Percentiles rank a stretch among this genome's conserved stretches.
Conservation (phyloP, 2,329 filamentous ascomycete genomes). For the Polytolypa hystricis region DNA sequence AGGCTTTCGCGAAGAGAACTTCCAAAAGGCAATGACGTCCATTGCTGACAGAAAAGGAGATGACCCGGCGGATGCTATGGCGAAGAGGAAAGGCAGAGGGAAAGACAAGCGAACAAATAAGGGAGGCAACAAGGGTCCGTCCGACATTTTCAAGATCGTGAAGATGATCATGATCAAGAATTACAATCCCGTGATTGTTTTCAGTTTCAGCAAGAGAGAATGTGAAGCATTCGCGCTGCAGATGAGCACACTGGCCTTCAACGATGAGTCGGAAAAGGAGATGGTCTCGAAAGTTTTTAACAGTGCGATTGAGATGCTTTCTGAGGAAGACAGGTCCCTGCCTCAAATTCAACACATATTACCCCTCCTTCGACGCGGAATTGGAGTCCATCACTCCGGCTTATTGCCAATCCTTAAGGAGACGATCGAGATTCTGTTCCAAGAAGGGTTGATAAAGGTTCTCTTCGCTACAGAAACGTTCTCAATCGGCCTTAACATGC, state of each 20-base stretch:
- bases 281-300: constrained; percentile 92
- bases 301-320: constrained; percentile 84
- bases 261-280: constrained; percentile 87
- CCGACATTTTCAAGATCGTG: constrained; percentile 94
- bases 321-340: constrained; percentile 77
- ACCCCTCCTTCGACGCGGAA: constrained; percentile 77
- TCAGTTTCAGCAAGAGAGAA: constrained; percentile 98
- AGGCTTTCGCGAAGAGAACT: constrained; percentile 91
- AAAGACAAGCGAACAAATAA: constrained; percentile 90
- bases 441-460: constrained; percentile 95
- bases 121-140: constrained; percentile 55
- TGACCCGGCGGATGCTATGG: constrained; percentile 66
- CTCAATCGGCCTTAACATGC: constrained; percentile 98
- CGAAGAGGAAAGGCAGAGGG: constrained; percentile 73
- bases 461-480: constrained; percentile 97
- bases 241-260: constrained; percentile 82
- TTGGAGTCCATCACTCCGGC: constrained; percentile 95
- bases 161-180: constrained; percentile 98
- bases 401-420: constrained; percentile 93
- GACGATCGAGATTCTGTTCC: constrained; percentile 97
- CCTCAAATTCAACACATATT: constrained; percentile 87
- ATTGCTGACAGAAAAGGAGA: constrained; percentile 81
- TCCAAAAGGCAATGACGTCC: constrained; percentile 86
- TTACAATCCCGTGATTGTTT: constrained; percentile 96
- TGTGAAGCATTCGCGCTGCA: constrained; percentile 83